A percentile compares a stretch with the other conserved stretches of the same genome.
Evolutionary conservation across 495 filamentous ascomycete genomes (phyloP).

Genomic region (Podospora conica): DNA sequence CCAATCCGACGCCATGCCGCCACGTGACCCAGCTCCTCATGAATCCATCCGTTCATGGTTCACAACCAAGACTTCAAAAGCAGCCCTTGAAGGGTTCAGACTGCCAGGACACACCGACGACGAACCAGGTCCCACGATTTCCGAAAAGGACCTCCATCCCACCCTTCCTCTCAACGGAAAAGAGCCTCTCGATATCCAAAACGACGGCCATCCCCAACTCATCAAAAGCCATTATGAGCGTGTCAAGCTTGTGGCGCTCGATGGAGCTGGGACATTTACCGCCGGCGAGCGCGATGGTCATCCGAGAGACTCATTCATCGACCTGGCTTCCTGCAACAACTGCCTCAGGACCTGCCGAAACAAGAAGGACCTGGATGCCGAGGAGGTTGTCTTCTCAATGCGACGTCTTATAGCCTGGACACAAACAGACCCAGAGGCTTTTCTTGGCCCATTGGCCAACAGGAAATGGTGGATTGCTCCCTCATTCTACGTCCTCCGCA

Average conservation of each 20-base stretch:
- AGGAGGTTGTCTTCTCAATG: background rate
- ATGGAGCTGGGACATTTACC: background rate
- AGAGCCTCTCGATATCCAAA: too few species aligned
- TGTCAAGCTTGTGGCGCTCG: background rate
- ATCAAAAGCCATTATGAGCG: background rate
- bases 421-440: background rate
- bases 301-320: background rate
- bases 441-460: background rate
- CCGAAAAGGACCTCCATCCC: background rate
- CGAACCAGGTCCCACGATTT: background rate
- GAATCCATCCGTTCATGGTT: background rate
- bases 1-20: too few species aligned
- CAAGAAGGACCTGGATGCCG: background rate
- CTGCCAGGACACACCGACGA: background rate
- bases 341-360: background rate
- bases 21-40: background rate
- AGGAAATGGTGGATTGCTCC: background rate
- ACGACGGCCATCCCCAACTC: background rate
- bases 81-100: background rate
- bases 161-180: background rate
- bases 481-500: background rate
- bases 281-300: too few species aligned
- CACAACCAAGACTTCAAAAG: background rate
- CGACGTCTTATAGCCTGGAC: background rate
- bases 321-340: background rate